Base-by-base conservation (phyloP, 768 basidiomycete species). In the Termitomyces sp. region DNA sequence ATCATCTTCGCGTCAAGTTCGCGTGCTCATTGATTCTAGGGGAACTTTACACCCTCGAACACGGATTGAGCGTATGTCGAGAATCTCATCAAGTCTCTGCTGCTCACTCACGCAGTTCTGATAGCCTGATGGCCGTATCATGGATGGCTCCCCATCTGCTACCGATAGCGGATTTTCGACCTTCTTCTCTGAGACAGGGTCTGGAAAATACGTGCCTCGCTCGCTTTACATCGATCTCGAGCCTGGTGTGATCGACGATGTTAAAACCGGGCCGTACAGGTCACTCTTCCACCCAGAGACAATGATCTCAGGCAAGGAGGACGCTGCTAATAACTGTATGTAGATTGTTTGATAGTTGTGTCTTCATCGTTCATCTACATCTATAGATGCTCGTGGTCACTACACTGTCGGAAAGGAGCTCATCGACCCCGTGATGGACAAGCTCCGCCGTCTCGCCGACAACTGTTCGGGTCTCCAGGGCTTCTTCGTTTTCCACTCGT, bases 401-500 rank as follows among this genome's bases (percentile, higher is more conserved):
- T 98, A 98, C 77, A 98, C 97, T 62, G 86, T 99, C 68, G 97
- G 97, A 67, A 99, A 98, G 77, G 97, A 98, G 74, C 86, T 94
- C 69, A 94, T 99, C 60, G 97, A 99, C 77, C 83, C 83, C 46
- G 95, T 97, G 55, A 91, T 98, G 86, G 97, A 99, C 77, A 95
- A 92, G 75, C 80, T 98, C 65, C 92, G 97, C 72, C 90, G 92
- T 65, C 86, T 99, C 61, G 92, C 95, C 52, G 97, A 99, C 77
- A 97, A 97, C 78, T 98, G 96, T 78, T 85, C 86, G 51, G 97
- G 97, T 71, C 87, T 99, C 46, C 97, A 99, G 77, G 97, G 97
- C 68, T 99, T 99, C 86, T 98, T 98, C 70, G 92, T 98, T 69
- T 98, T 98, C 86, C 97, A 98, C 79, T 98, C 97, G 20, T 98